Conservation (phyloP, 1,284 basidiomycete genomes). For the Ganoderma resinaceum region DNA sequence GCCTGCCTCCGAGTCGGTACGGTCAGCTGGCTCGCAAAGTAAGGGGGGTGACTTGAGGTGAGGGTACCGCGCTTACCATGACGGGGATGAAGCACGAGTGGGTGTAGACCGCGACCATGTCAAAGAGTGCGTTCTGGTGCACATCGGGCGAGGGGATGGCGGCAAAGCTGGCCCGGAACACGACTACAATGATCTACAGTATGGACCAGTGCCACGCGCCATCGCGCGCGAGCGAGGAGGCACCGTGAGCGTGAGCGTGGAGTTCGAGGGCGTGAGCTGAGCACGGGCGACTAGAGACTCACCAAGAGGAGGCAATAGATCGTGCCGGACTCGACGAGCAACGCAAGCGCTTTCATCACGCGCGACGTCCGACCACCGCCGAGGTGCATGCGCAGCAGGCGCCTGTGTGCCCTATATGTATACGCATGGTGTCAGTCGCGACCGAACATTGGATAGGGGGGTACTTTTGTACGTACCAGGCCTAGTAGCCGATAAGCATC, state of each 20-base stretch:
- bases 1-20: not conserved
- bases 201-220: not conserved
- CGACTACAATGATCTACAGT: not conserved
- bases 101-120: not conserved
- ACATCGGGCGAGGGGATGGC: not conserved
- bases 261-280: not conserved
- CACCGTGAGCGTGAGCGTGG: not conserved
- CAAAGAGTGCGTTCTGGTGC: not conserved
- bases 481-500: not conserved
- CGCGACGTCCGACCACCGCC: not conserved
- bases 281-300: not conserved
- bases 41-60: too few species aligned
- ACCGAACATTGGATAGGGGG: not conserved
- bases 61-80: not conserved
- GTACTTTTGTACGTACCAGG: not conserved
- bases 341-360: not conserved
- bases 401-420: not conserved
- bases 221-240: not conserved
- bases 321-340: slow-evolving; percentile 5
- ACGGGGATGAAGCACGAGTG: not conserved
- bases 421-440: not conserved
- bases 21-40: too few species aligned
- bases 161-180: not conserved
- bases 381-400: slow-evolving; percentile 1
- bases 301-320: slow-evolving; percentile 3